Evolutionary conservation across 2,329 filamentous ascomycete genomes (phyloP).

Genomic region (Stagonosporopsis vannaccii): DNA sequence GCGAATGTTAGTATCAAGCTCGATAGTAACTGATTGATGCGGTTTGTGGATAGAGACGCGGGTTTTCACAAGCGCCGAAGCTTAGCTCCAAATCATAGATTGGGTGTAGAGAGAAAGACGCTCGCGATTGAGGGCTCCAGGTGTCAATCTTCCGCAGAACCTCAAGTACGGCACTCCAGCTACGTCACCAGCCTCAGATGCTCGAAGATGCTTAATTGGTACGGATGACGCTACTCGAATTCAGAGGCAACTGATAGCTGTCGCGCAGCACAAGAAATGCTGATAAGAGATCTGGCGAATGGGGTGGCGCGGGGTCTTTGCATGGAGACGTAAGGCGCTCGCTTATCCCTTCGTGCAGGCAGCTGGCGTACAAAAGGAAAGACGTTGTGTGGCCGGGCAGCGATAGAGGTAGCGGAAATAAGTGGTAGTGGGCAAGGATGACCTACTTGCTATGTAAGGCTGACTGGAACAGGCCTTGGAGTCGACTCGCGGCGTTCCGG

Average conservation of each 20-base stretch:
- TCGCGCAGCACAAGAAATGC: slow-evolving; percentile 26
- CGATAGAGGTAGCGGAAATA: slow-evolving; percentile 25
- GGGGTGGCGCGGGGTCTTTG: slow-evolving; percentile 38
- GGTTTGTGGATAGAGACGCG: slow-evolving; percentile 12
- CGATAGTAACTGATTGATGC: not conserved
- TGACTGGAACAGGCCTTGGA: slow-evolving; percentile 34
- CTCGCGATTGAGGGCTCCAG: slow-evolving; percentile 15
- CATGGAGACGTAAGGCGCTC: slow-evolving; percentile 21
- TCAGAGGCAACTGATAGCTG: slow-evolving; percentile 38
- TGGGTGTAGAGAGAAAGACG: slow-evolving; percentile 16
- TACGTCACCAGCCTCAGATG: slow-evolving; percentile 30
- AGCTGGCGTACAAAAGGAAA: slow-evolving; percentile 22
- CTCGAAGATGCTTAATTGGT: slow-evolving; percentile 26
- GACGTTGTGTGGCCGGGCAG: slow-evolving; percentile 21
- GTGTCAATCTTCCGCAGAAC: slow-evolving; percentile 20
- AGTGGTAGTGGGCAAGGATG: slow-evolving; percentile 20
- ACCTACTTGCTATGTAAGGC: slow-evolving; percentile 41
- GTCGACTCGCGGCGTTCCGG: slow-evolving; percentile 38
- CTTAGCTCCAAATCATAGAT: slow-evolving; percentile 31
- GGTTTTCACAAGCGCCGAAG: slow-evolving; percentile 19
- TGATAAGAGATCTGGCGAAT: slow-evolving; percentile 49
- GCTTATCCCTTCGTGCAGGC: slow-evolving; percentile 35
- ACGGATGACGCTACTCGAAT: slow-evolving; percentile 33
- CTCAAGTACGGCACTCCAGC: slow-evolving; percentile 22
- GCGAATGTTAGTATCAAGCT: slow-evolving; percentile 23